A percentile compares a stretch with the other conserved stretches of the same genome.
phyloP scores from a whole-genome alignment of 176 grass and related monocot genomes.

The Oropetium thomaeum region DNA sequence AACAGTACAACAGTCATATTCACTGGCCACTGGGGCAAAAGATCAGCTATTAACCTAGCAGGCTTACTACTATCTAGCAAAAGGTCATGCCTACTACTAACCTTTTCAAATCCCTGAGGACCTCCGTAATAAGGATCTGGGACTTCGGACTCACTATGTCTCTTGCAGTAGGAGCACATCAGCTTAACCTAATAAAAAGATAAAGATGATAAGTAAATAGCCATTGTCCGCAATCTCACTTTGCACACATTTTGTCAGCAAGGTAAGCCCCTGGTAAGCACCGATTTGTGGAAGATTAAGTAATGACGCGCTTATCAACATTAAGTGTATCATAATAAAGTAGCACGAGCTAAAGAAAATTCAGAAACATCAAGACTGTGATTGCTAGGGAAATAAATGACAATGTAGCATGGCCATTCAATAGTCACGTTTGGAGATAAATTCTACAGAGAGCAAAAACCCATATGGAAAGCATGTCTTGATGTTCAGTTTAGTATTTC shows the following conservation, averaged over 20 bases:
- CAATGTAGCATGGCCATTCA: neutral
- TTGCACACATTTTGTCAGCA: neutral
- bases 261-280: neutral
- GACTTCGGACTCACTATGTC: conserved; percentile 79
- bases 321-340: neutral
- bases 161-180: conserved; percentile 95
- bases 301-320: neutral
- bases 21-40: neutral
- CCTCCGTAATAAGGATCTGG: conserved; percentile 99
- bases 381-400: neutral
- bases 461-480: neutral
- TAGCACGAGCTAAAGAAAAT: conserved; percentile 1
- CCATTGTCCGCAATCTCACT: too few relatives aligned
- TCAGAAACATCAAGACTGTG: neutral
- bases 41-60: neutral
- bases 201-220: neutral
- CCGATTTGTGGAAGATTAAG: neutral
- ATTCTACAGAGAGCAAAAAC: neutral
- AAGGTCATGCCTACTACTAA: conserved; percentile 14
- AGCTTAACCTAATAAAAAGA: conserved; percentile 66
- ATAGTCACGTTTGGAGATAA: neutral
- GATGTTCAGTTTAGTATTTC: neutral
- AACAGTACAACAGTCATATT: neutral
- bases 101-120: conserved; percentile 90
- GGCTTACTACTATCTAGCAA: neutral